Percentiles rank a stretch among this genome's conserved stretches.
Conservation (phyloP, 106 monocot genomes). For the Dendrobium officinale region DNA sequence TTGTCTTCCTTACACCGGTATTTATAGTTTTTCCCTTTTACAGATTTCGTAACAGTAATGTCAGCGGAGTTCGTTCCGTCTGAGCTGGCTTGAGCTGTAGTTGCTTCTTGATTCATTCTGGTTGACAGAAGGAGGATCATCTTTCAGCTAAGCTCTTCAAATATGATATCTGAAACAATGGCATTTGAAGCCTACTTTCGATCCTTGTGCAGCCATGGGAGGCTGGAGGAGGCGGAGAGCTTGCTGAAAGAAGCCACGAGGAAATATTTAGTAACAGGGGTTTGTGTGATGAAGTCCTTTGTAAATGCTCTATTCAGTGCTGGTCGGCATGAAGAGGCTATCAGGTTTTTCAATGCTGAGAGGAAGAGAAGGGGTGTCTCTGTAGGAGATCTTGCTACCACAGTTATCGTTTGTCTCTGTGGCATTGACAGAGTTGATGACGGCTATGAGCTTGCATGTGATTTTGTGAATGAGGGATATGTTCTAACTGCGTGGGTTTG, state of each 20-base stretch:
- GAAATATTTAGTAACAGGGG: conserved; percentile 6
- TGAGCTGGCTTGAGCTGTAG: too few species aligned
- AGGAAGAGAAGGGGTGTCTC: conserved; percentile 8
- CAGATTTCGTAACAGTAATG: too few species aligned
- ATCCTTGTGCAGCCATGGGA: conserved; percentile 18
- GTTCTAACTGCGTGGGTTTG: conserved; percentile 21
- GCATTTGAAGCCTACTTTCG: conserved; percentile 30
- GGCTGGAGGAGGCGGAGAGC: conserved; percentile 22
- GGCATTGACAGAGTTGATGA: conserved; percentile 16
- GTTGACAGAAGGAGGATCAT: conserved; percentile 33
- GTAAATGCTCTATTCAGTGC: conserved; percentile 18
- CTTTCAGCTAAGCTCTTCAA: conserved; percentile 20
- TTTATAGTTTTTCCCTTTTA: too few species aligned
- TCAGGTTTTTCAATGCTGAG: conserved; percentile 16
- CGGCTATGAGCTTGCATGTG: conserved; percentile 10
- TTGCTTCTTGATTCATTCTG: too few species aligned
- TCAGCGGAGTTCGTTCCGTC: too few species aligned
- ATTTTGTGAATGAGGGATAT: conserved; percentile 13
- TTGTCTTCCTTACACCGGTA: too few species aligned
- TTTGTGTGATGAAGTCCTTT: conserved; percentile 11
- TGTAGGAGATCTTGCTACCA: conserved; percentile 4
- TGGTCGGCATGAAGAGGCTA: conserved; percentile 21
- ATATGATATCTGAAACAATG: conserved; percentile 1
- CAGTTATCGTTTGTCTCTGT: conserved; percentile 17
- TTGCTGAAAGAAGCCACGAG: conserved; percentile 8